Evolutionary conservation across 2,329 filamentous ascomycete species (phyloP).

Genomic region (Fusarium pseudoanthophilum): DNA sequence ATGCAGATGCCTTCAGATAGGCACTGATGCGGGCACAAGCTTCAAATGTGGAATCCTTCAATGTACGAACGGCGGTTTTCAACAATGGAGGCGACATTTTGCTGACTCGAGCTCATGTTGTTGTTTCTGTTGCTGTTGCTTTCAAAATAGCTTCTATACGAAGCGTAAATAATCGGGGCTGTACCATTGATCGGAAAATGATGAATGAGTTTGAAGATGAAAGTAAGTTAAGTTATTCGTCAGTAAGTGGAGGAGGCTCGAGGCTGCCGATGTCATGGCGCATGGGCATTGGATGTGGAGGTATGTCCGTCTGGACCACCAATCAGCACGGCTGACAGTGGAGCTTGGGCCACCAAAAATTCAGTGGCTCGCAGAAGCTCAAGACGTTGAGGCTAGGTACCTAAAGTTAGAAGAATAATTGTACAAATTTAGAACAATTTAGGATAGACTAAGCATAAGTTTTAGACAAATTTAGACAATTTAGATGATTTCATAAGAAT

Average conservation of each 20-base stretch:
- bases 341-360: slow-evolving; percentile 3
- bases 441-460: background rate
- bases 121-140: background rate
- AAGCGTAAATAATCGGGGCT: background rate
- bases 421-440: background rate
- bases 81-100: slow-evolving; percentile 20
- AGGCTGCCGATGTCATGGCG: slow-evolving; percentile 2
- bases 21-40: slow-evolving; percentile 29
- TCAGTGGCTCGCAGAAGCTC: no score
- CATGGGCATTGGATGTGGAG: background rate
- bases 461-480: background rate
- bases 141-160: background rate
- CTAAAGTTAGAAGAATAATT: background rate
- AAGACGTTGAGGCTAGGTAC: no score
- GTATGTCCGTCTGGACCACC: background rate
- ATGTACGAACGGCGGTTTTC: slow-evolving; percentile 20
- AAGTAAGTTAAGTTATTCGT: background rate
- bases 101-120: slow-evolving; percentile 2
- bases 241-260: background rate
- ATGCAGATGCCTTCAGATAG: slow-evolving; percentile 14
- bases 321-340: background rate
- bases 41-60: slow-evolving; percentile 33
- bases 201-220: background rate
- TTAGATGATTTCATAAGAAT: no score
- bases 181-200: background rate